Evolutionary conservation across 192 early-diverging fungal species (phyloP).

Genomic region (Nowakowskiella sp.): DNA sequence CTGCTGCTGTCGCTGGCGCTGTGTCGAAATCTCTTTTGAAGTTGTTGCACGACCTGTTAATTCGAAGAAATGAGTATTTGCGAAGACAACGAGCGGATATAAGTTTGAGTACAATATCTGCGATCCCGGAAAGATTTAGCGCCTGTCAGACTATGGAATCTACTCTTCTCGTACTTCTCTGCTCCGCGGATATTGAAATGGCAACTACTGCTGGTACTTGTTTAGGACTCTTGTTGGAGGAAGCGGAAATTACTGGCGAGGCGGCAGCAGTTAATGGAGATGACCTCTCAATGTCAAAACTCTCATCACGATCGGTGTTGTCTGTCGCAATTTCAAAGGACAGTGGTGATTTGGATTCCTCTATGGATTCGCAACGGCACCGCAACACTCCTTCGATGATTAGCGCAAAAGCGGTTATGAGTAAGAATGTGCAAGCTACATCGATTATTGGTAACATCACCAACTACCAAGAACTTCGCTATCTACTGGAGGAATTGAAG

Average conservation of each 20-base stretch:
- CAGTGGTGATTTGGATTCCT: neutral
- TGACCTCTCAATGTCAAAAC: neutral
- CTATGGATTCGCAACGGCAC: neutral
- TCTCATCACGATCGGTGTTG: neutral
- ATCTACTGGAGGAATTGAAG: slow-evolving; percentile 45
- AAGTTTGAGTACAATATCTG: neutral
- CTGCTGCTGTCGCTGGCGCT: neutral
- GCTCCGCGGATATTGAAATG: slow-evolving; percentile 63
- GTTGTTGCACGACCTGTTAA: slow-evolving; percentile 20
- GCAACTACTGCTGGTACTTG: slow-evolving; percentile 46
- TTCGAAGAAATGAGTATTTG: slow-evolving; percentile 28
- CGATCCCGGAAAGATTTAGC: slow-evolving; percentile 52
- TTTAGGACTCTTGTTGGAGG: slow-evolving; percentile 62
- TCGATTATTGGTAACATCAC: slow-evolving; percentile 63
- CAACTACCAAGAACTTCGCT: slow-evolving; percentile 64
- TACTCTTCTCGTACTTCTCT: slow-evolving; percentile 64
- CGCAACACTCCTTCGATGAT: slow-evolving; percentile 15
- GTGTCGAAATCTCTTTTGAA: slow-evolving; percentile 18
- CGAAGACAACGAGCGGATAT: neutral
- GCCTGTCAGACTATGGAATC: slow-evolving; percentile 69
- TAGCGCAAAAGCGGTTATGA: slow-evolving; percentile 2
- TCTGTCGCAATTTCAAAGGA: neutral
- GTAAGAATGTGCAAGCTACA: slow-evolving; percentile 11
- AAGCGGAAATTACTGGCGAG: slow-evolving; percentile 62
- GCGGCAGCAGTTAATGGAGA: neutral